Conservation (phyloP, 192 early-diverging fungal genomes). For the Oehlia diaphana region DNA sequence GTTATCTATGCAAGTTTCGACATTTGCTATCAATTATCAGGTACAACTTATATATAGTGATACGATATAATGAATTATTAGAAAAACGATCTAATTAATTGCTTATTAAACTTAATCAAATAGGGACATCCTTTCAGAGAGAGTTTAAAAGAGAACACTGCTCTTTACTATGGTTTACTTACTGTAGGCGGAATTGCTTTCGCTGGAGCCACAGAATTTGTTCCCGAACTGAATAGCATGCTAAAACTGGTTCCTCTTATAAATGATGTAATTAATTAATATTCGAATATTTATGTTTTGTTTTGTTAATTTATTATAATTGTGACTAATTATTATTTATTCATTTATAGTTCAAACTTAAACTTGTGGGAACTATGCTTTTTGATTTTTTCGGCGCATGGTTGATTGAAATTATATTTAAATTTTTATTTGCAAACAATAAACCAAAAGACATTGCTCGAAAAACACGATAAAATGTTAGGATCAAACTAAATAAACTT, state of each 20-base stretch:
- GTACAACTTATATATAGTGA: conserved; percentile 34
- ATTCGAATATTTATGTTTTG: background rate
- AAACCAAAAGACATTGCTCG: conserved; percentile 77
- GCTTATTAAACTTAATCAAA: background rate
- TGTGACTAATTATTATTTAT: background rate
- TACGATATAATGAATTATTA: background rate
- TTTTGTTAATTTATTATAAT: background rate
- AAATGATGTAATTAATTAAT: conserved; percentile 21
- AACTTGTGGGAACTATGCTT: conserved; percentile 80
- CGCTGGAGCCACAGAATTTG: conserved; percentile 85
- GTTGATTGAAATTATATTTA: conserved; percentile 75
- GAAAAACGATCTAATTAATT: background rate
- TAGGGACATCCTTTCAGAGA: conserved; percentile 95
- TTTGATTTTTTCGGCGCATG: conserved; percentile 87
- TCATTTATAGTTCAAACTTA: conserved; percentile 68
- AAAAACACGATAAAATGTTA: conserved; percentile 19
- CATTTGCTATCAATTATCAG: conserved; percentile 99
- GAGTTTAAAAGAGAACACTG: conserved; percentile 87
- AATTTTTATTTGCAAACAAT: conserved; percentile 85
- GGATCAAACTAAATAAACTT: background rate
- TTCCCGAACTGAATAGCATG: conserved; percentile 84
- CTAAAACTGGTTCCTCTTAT: conserved; percentile 82
- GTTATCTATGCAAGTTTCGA: conserved; percentile 98
- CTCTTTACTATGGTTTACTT: conserved; percentile 85
- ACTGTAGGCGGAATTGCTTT: conserved; percentile 85